Evolutionary conservation across 768 basidiomycete species (phyloP), one percentile per base, ranked within the genome.

Genomic region (Suillus paluster): DNA sequence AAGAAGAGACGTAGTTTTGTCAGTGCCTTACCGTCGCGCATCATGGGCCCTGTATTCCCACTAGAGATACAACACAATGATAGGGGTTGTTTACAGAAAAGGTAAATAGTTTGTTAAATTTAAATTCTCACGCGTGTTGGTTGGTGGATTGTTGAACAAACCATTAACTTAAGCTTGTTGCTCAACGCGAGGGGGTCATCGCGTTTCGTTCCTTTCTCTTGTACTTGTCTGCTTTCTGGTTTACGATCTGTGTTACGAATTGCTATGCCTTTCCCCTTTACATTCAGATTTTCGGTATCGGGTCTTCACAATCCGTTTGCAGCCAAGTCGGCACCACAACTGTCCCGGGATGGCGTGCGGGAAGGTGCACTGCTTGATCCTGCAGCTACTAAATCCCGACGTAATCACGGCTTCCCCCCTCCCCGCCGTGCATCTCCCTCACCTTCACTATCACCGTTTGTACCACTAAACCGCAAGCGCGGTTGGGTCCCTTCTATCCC

Each of bases 401-500:
- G 63, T 52, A 60, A 59, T 59, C 66, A 65, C 58, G 58, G 57
- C 21, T 27, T 48, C 4, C 57, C 70, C 42, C 68, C 65, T 53
- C 61, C 66, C n/a, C 64, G 68, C 52, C 64, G 67, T 44, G 66
- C 70, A 46, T 69, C 69, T 17, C 74, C 75, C 5, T 50, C 33
- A 42, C 52, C 64, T 9, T 41, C 66, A 1, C 66, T 70, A 69
- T 72, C 81, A 33, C 73, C 80, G 5, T 75, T 82, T 21, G 69
- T 79, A 21, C 70, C 76, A 19, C 68, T 80, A 44, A 80, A 83
- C 4, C 78, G 84, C 57, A 91, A 91, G 73, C 78, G 91, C 71
- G 89, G 88, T 34, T 92, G 91, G 91, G 85, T 86, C 44, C 90
- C 91, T 5, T 79, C 84, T 1, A 80, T 78, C 59, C 79, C 84